Conservation (phyloP, 2,329 filamentous ascomycete species). For the Colletotrichum horii region DNA sequence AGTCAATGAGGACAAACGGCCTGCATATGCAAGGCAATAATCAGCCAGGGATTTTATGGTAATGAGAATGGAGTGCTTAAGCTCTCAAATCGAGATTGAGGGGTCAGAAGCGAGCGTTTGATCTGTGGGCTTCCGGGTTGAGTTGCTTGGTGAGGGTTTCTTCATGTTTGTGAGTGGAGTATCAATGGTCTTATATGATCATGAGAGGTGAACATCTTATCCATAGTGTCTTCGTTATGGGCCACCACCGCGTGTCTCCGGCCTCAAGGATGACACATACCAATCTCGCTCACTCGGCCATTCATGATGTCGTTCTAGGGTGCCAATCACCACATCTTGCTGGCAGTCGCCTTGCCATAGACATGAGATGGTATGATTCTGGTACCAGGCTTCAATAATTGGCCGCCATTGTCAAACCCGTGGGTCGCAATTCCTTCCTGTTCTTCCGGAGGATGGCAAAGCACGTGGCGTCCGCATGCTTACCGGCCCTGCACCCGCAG, state of each 20-base stretch:
- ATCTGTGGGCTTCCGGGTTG: background rate
- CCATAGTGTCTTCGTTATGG: background rate
- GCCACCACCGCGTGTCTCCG: background rate
- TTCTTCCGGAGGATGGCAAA: background rate
- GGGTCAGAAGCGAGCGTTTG: background rate
- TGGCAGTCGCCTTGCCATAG: background rate
- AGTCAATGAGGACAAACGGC: background rate
- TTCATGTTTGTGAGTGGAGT: background rate
- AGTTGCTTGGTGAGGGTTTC: background rate
- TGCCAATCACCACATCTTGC: slow-evolving; percentile 5
- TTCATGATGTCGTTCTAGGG: background rate
- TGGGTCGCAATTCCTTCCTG: background rate
- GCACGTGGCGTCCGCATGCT: slow-evolving; percentile 20
- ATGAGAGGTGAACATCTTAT: background rate
- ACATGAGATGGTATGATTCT: slow-evolving; percentile 2
- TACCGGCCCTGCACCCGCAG: background rate
- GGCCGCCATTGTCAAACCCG: slow-evolving; percentile 28
- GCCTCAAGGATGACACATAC: background rate
- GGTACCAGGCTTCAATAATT: slow-evolving; percentile 24
- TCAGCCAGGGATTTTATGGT: background rate
- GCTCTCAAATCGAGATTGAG: background rate
- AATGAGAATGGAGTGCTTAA: background rate
- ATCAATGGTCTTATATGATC: background rate
- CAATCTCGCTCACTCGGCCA: background rate
- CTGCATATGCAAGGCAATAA: slow-evolving; percentile 1